Percentiles rank a stretch among this genome's conserved stretches.
phyloP scores from a whole-genome alignment of 2,329 filamentous ascomycete genomes.

The Epichloe sylvatica region DNA sequence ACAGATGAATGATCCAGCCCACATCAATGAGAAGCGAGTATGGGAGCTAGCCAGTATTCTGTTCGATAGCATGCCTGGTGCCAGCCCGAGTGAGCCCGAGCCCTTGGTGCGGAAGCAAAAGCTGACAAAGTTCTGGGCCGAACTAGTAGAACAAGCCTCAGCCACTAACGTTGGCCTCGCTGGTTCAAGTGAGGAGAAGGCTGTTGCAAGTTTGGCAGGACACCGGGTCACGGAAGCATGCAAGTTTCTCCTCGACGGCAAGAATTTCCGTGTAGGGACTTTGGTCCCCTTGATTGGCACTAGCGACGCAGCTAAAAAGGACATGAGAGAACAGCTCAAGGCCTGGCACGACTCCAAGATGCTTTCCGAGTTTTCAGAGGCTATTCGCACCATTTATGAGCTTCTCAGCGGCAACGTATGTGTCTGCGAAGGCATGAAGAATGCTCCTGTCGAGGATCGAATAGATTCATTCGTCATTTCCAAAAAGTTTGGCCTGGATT shows the following conservation, averaged over 20 bases:
- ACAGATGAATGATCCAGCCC: conserved; percentile 28
- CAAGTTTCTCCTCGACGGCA: conserved; percentile 58
- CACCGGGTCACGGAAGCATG: conserved; percentile 75
- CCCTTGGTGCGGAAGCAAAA: conserved; percentile 41
- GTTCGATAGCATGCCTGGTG: conserved; percentile 52
- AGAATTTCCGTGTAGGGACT: conserved; percentile 72
- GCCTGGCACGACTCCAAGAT: conserved; percentile 75
- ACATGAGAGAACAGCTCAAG: conserved; percentile 67
- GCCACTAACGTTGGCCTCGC: conserved; percentile 43
- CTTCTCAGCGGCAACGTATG: conserved; percentile 80
- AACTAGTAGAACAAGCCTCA: conserved; percentile 48
- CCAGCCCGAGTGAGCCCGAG: conserved; percentile 26
- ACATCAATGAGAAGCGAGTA: conserved; percentile 54
- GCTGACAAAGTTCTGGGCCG: conserved; percentile 53
- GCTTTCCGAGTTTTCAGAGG: conserved; percentile 73
- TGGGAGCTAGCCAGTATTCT: conserved; percentile 82
- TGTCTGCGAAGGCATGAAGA: conserved; percentile 62
- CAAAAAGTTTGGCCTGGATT: conserved; percentile 75
- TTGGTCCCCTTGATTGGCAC: conserved; percentile 71
- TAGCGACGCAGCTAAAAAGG: conserved; percentile 54
- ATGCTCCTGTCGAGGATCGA: conserved; percentile 63
- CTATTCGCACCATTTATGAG: conserved; percentile 78
- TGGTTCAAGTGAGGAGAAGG: conserved; percentile 62
- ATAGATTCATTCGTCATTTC: conserved; percentile 70
- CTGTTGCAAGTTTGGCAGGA: conserved; percentile 63